phyloP scores from a whole-genome alignment of 257 asterid genomes.

The Lycium barbarum region DNA sequence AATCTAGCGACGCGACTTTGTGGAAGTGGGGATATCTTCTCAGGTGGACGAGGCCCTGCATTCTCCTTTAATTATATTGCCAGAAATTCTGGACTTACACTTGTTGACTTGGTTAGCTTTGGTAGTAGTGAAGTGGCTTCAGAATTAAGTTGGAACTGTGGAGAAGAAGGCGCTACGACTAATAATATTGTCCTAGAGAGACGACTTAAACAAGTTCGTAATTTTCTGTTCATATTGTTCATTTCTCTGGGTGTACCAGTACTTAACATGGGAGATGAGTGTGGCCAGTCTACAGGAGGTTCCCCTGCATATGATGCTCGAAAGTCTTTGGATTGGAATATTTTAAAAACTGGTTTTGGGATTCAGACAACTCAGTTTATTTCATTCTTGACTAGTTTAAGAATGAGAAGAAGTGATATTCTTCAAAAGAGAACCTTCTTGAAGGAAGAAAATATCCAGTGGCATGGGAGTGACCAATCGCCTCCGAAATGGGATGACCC shows the following conservation, averaged over 20 bases:
- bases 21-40: constrained; percentile 88
- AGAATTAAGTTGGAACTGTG: constrained; percentile 88
- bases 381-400: constrained; percentile 72
- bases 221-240: constrained; percentile 71
- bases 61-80: constrained; percentile 81
- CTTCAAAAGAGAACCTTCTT: constrained; percentile 69
- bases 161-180: constrained; percentile 86
- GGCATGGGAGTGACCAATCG: constrained; percentile 65
- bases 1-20: constrained; percentile 85
- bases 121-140: constrained; percentile 53
- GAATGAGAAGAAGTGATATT: constrained; percentile 69
- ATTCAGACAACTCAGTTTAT: constrained; percentile 64
- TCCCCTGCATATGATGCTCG: constrained; percentile 56
- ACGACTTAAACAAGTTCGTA: constrained; percentile 83
- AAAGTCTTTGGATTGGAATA: constrained; percentile 68
- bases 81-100: constrained; percentile 75
- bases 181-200: constrained; percentile 63
- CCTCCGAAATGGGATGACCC: constrained; percentile 78
- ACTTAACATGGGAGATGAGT: constrained; percentile 98
- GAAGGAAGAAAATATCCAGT: constrained; percentile 65
- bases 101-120: constrained; percentile 91
- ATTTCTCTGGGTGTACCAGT: constrained; percentile 87
- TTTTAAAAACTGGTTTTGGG: constrained; percentile 63
- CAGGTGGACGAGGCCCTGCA: constrained; percentile 82
- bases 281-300: constrained; percentile 81